phyloP scores from a whole-genome alignment of 2,329 filamentous ascomycete species.

The Pestalotiopsis sp. region DNA sequence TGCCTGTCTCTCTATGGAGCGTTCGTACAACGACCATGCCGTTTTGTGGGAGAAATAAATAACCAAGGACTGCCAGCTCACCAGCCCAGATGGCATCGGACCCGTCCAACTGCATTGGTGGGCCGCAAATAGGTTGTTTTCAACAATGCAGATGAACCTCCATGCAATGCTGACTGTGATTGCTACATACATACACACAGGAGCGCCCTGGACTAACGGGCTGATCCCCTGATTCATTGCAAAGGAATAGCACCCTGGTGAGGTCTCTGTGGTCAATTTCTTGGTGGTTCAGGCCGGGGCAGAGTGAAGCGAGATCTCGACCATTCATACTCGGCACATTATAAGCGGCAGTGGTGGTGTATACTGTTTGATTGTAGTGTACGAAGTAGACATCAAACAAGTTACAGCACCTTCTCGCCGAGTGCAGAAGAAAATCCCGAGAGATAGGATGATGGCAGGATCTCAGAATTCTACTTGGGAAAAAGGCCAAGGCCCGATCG shows the following conservation, averaged over 20 bases:
- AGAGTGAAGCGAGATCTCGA: not conserved
- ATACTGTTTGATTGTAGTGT: not conserved
- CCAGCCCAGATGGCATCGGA: not conserved
- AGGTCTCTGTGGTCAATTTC: not conserved
- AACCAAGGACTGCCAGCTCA: constrained; percentile 10
- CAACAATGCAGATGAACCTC: not conserved
- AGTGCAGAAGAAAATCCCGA: not conserved
- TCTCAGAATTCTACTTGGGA: not conserved
- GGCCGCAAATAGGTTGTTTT: constrained; percentile 2
- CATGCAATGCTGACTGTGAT: not conserved
- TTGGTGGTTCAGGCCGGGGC: not conserved
- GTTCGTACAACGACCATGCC: not conserved
- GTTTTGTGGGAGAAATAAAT: not conserved
- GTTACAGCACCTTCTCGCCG: not conserved
- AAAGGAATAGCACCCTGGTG: not conserved
- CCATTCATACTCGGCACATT: not conserved
- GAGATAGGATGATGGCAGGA: not conserved
- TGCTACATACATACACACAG: not conserved
- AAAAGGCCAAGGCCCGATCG: not conserved
- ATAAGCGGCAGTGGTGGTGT: too few relatives aligned
- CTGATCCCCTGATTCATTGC: not conserved
- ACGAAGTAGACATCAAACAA: not conserved
- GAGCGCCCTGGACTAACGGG: not conserved
- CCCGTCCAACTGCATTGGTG: not conserved
- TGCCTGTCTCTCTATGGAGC: not conserved